These are phyloP conservation scores for Amoebophrya sp. DNA, from an alignment of 169 alveolate genomes.

Conservation along the genomic window DNA sequence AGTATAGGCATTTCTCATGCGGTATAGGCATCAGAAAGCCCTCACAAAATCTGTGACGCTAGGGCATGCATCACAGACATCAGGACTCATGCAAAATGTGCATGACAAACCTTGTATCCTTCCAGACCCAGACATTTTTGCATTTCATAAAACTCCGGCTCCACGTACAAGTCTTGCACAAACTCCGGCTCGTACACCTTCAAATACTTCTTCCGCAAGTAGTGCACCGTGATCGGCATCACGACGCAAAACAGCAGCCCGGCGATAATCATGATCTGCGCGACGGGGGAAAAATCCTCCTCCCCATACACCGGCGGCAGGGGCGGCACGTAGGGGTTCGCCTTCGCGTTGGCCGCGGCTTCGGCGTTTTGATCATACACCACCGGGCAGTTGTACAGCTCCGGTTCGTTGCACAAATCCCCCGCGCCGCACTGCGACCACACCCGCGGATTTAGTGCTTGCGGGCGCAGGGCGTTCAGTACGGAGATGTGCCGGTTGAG, in stretches of 20 bases:
- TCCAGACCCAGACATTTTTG: too few relatives aligned
- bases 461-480: neutral
- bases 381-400: neutral
- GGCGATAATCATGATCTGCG: neutral
- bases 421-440: neutral
- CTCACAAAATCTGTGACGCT: too few relatives aligned
- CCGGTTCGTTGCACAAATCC: neutral
- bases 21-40: too few relatives aligned
- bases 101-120: too few relatives aligned
- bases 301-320: neutral
- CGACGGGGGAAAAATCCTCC: neutral
- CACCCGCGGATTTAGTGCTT: neutral
- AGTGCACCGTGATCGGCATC: neutral
- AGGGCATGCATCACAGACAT: too few relatives aligned
- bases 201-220: neutral
- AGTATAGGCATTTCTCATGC: too few relatives aligned
- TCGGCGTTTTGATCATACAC: constrained; percentile 2
- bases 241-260: neutral
- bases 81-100: too few relatives aligned
- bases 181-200: constrained; percentile 7
- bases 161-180: neutral
- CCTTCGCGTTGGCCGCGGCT: neutral
- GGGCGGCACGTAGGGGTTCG: neutral
- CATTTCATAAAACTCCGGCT: neutral
- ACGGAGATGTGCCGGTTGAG: neutral